Base-by-base conservation (phyloP, 495 filamentous ascomycete genomes). In the Penicillium chermesinum region DNA sequence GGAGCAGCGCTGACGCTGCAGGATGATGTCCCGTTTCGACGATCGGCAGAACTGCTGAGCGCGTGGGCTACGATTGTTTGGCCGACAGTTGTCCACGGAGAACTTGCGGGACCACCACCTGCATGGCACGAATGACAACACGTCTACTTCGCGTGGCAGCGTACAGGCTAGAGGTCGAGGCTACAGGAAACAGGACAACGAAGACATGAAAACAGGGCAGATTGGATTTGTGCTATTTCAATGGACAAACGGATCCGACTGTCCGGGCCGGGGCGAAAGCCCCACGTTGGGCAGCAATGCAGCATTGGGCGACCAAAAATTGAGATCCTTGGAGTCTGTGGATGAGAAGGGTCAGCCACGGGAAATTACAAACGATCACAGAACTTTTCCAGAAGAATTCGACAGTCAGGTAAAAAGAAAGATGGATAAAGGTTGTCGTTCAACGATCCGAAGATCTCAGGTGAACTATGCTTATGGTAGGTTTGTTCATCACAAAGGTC, bases 381-480 rank as follows among this genome's bases (percentile, higher is more conserved):
- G 44, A 38, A 44, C n/a, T 6, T 15, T 51, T 47, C 20, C 33
- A 52, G 19, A 48, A 45, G 22, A 39, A 44, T 32, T 36, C 21
- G 32, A 42, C 25, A 34, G 32, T 35, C 21, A 42, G 35, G 46
- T 45, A 45, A 52, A 60, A 73, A 56, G 61, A 68, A 71, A 73
- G 67, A 74, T 74, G 71, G 66, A 72, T 65, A 61, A 67, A 57
- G 59, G 59, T 72, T 73, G 50, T 75, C 71, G 67, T 73, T 72
- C 70, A 75, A 46, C 43, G 58, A 62, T 67, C 66, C 64, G 63
- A 66, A 72, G 69, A 74, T 59, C 59, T 72, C 70, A 73, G 70
- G 60, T 75, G 71, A 75, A 75, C 71, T 75, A 75, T 73, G 70
- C 71, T 71, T 72, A 60, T 54, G 50, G 59, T 57, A 63, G 63